phyloP scores from a whole-genome alignment of 495 filamentous ascomycete genomes.

The Penicillium canescens region DNA sequence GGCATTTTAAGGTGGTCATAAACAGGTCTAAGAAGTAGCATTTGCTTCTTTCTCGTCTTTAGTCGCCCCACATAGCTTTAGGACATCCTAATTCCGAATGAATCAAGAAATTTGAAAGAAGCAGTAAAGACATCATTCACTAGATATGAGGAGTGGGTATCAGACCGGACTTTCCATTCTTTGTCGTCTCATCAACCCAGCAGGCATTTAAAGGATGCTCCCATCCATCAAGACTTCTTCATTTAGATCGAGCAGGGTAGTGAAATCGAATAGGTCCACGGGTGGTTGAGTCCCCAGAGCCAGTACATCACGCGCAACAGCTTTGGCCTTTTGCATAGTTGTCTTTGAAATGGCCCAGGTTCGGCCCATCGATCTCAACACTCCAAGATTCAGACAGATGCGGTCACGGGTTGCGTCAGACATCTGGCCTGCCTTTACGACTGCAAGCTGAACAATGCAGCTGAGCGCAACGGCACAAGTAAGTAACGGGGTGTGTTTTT shows the following conservation, averaged over 20 bases:
- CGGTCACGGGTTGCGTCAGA: conserved; percentile 70
- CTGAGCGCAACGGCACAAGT: conserved; percentile 70
- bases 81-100: too few species aligned
- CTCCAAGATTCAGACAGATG: conserved; percentile 77
- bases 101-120: too few species aligned
- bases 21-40: too few species aligned
- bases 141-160: too few species aligned
- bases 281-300: conserved; percentile 41
- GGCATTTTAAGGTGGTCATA: too few species aligned
- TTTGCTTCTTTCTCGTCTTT: too few species aligned
- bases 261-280: conserved; percentile 41
- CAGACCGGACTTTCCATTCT: too few species aligned
- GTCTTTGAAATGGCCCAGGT: conserved; percentile 76
- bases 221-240: conserved; percentile 33
- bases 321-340: conserved; percentile 69
- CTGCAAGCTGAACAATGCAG: conserved; percentile 57
- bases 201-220: too few species aligned
- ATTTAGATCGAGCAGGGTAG: conserved; percentile 30
- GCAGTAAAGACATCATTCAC: too few species aligned
- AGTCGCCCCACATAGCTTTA: too few species aligned
- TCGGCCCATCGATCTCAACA: conserved; percentile 67
- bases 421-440: conserved; percentile 66
- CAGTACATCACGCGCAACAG: conserved; percentile 45
- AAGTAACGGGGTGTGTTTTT: conserved; percentile 83
- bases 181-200: too few species aligned